phyloP scores from a whole-genome alignment of 352 stramenopile genomes.

The Halophytophthora polymorphica region DNA sequence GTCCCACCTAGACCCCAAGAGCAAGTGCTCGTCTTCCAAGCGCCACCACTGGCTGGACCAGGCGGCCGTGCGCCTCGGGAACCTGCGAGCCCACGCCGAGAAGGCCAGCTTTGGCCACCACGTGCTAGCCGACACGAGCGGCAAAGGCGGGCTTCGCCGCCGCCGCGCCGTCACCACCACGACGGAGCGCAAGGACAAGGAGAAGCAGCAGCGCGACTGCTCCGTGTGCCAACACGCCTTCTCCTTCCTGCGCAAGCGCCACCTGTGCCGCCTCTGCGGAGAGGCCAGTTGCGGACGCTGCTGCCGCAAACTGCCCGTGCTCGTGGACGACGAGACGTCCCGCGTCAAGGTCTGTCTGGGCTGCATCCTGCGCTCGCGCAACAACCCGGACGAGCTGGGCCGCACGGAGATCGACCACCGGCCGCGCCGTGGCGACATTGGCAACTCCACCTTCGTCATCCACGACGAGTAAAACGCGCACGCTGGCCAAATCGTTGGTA shows the following conservation, averaged over 20 bases:
- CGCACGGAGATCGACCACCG: conserved; percentile 23
- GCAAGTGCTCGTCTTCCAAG: conserved; percentile 59
- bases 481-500: too few species aligned
- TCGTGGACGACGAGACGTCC: conserved; percentile 54
- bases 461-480: conserved; percentile 61
- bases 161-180: conserved; percentile 28
- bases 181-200: conserved; percentile 24
- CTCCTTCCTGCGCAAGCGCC: conserved; percentile 72
- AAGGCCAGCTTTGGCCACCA: conserved; percentile 67
- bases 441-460: conserved; percentile 62
- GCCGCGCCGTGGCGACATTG: conserved; percentile 35
- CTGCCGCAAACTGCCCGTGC: conserved; percentile 66
- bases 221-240: conserved; percentile 65
- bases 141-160: conserved; percentile 24
- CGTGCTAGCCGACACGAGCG: conserved; percentile 35
- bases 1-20: conserved; percentile 80
- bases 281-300: conserved; percentile 69
- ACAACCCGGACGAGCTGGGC: conserved; percentile 55
- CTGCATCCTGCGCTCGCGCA: conserved; percentile 71
- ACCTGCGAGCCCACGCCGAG: conserved; percentile 63
- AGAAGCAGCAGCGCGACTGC: conserved; percentile 47
- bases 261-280: conserved; percentile 74
- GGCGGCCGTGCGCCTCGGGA: conserved; percentile 44
- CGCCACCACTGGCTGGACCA: conserved; percentile 61
- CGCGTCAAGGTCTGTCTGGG: conserved; percentile 74